These are phyloP conservation scores for Ascodesmis nigricans DNA, from an alignment of 495 filamentous ascomycete species.

Conservation along the genomic window DNA sequence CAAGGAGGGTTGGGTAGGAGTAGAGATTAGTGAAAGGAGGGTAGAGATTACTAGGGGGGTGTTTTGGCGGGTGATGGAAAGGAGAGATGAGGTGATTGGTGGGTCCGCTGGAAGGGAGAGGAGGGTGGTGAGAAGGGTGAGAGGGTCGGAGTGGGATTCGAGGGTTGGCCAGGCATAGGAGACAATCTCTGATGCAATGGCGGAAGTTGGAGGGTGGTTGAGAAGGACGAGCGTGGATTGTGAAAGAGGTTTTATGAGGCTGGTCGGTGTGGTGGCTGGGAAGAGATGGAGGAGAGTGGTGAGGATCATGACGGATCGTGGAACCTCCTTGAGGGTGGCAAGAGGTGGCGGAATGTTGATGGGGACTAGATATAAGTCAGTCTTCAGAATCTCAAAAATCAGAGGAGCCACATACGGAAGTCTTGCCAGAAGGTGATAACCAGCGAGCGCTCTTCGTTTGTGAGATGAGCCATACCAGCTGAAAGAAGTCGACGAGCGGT, in stretches of 20 bases:
- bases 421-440: conserved; percentile 11
- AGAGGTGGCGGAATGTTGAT: conserved; percentile 15
- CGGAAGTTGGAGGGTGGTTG: conserved; percentile 9
- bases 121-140: conserved; percentile 14
- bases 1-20: conserved; percentile 7
- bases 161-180: conserved; percentile 15
- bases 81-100: conserved; percentile 8
- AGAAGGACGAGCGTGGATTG: conserved; percentile 13
- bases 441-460: conserved; percentile 2
- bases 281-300: conserved; percentile 9
- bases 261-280: background rate
- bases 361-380: conserved; percentile 8
- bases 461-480: conserved; percentile 7
- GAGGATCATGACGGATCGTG: conserved; percentile 15
- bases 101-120: conserved; percentile 8
- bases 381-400: no score
- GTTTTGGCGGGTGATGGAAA: conserved; percentile 14
- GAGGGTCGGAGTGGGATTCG: conserved; percentile 15
- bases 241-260: conserved; percentile 14
- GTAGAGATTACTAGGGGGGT: conserved; percentile 13
- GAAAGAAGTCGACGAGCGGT: conserved; percentile 12
- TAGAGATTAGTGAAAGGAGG: conserved; percentile 14
- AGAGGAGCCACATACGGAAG: conserved; percentile 7
- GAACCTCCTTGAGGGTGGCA: conserved; percentile 14
- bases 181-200: no score